Base-by-base conservation (phyloP, 2,329 filamentous ascomycete genomes). In the Penicillium vulpinum region DNA sequence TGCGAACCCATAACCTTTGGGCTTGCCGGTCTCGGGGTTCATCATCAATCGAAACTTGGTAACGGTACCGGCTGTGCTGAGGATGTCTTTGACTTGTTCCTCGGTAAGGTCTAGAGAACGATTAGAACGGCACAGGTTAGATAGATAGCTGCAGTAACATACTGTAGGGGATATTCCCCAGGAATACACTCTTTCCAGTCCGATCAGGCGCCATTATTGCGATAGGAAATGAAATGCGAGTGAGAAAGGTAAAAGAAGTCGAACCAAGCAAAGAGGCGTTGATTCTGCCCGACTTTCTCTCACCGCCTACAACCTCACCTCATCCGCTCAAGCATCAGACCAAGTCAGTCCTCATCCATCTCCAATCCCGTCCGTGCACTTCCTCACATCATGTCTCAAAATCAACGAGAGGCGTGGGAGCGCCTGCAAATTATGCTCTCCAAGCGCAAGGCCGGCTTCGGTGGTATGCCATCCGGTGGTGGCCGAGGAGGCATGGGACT, bases 1-100 rank as follows among this genome's bases (percentile, higher is more conserved):
- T 69, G 92, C 90, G 69, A 97, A 99, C 35, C 94, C 94, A 73
- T 96, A 99, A 18, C 94, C 94, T 75, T 97, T 97, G 0, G 94
- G 92, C 55, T 91, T 87, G 40, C 93, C 92, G 3, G 92, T 97
- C 70, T 97, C 93, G 51, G 92, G 89, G 78, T 97, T 95, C 76
- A 96, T 95, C 62, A 97, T 93, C 47, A 97, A 83, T 51, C 93
- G 87, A 74, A 97, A 97, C 73, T 90, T 93, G 57, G 95, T 82
- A 1, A 97, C 93, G 63, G 92, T 90, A 57, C 94, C 94, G 51
- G 90, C 92, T 62, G 89, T 89, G 72, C 88, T 90, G 75, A 97
- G 95, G 59, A 96, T 96, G 67, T 97, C 91, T 71, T 88, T 89
- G 68, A 99, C 96, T 73, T 96, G 90, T 74, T 97, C 92, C 78